Base-by-base conservation (phyloP, 768 basidiomycete genomes). In the Mrakia hoshinonis region DNA sequence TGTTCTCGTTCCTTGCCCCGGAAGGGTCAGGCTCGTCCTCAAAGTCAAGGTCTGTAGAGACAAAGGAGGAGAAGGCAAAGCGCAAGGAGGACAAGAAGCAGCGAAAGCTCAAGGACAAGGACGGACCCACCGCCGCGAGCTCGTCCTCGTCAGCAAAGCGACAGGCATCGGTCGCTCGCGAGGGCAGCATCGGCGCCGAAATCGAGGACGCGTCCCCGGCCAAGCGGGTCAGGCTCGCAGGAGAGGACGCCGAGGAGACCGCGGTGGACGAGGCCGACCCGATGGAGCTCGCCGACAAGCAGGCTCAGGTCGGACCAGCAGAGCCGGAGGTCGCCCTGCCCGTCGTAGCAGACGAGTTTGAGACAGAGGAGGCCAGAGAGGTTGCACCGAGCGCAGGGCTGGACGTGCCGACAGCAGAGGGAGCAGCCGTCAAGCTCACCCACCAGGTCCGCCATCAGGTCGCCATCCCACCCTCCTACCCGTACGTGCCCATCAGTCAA, bases 361-460 rank as follows among this genome's bases (percentile, higher is more conserved):
- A 94, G 80, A 92, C 89, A 0, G 91, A 94, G 76, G 92, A 91
- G 0, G 92, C 91, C 79, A 86, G 93, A 60, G 92, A 96, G 79
- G 87, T 97, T 70, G 89, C 67, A 31, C 67, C 88, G 26, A 90
- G 89, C 1, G 90, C 90, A 60, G 94, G 94, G 6, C 81, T 98
- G 11, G 65, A 47, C 39, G 65, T 24, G 26, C 38, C 61, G 10
- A 51, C 31, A 51, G 43, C 67, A 11, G 48, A 29, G 61, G 60
- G 58, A 11, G 60, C 62, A 38, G 73, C 86, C 31, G 79, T 93
- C 20, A 89, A 92, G 78, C 83, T 93, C 52, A 84, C 84, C 77
- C 89, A 93, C 82, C 91, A 92, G 91, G 91, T 95, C 71, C 86
- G 93, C 49, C 93, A 96, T 78, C 90, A 96, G 87, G 96, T 99